A percentile compares a stretch with the other conserved stretches of the same genome.
Conservation (phyloP, 352 stramenopile genomes). For the Aphanomyces euteiches region DNA sequence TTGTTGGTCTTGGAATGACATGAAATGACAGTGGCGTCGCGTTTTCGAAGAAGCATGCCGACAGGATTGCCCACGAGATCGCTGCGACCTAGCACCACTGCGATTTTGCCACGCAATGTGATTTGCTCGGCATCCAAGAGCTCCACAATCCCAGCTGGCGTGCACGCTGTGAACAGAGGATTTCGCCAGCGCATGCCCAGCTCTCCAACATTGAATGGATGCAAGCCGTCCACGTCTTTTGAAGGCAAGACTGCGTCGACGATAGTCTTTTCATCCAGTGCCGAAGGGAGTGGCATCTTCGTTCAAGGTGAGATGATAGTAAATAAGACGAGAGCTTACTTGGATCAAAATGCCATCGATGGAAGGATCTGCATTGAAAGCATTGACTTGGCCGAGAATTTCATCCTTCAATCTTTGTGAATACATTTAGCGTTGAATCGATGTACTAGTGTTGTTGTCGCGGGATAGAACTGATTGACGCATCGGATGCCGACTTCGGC, state of each 20-base stretch:
- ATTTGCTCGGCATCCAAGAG: constrained; percentile 82
- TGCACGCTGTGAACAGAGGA: constrained; percentile 68
- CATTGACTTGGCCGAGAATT: constrained; percentile 62
- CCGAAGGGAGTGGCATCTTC: constrained; percentile 81
- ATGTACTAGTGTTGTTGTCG: constrained; percentile 55
- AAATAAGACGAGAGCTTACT: constrained; percentile 42
- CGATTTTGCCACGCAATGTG: constrained; percentile 91
- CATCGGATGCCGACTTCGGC: constrained; percentile 90
- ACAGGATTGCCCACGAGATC: constrained; percentile 98
- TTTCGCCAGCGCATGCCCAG: constrained; percentile 63
- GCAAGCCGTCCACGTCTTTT: constrained; percentile 99
- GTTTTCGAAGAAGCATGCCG: constrained; percentile 91
- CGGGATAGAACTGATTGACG: constrained; percentile 82
- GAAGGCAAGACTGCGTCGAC: constrained; percentile 85
- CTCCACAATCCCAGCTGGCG: constrained; percentile 88
- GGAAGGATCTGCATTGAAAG: constrained; percentile 64
- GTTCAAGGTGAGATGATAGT: neutral
- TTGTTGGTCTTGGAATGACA: constrained; percentile 93
- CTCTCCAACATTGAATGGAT: constrained; percentile 94
- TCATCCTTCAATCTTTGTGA: constrained; percentile 37
- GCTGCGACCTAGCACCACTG: constrained; percentile 94
- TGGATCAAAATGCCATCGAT: constrained; percentile 86
- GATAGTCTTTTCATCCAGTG: constrained; percentile 90
- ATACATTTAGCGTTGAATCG: neutral
- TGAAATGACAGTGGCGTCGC: constrained; percentile 96